These are phyloP conservation scores for Raffaelea ambrosiae DNA, from an alignment of 2,329 filamentous ascomycete species.

Conservation along the genomic window DNA sequence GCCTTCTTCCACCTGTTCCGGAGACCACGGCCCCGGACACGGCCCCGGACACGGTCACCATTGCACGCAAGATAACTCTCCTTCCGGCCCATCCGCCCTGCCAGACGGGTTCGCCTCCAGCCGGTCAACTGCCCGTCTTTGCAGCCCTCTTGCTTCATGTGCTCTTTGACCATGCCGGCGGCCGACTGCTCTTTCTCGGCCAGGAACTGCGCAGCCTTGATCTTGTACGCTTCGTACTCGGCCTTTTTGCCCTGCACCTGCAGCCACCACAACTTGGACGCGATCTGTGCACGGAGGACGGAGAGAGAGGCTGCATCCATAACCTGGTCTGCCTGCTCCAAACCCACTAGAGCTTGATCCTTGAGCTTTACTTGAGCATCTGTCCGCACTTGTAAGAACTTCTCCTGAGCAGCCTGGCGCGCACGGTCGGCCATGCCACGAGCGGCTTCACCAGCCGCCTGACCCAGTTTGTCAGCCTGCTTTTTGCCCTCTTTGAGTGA, in stretches of 20 bases:
- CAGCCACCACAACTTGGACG: conserved; percentile 15
- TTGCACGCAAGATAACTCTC: too few relatives aligned
- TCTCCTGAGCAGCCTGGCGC: too few relatives aligned
- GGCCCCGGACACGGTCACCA: too few relatives aligned
- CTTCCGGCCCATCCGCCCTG: not conserved
- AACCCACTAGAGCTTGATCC: too few relatives aligned
- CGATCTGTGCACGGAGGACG: conserved; percentile 11
- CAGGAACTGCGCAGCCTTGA: conserved; percentile 8
- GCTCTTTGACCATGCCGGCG: not conserved
- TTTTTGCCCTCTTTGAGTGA: not conserved
- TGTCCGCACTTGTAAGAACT: too few relatives aligned
- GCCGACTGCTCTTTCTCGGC: conserved; percentile 1
- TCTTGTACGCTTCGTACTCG: conserved; percentile 10
- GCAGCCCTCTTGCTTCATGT: not conserved
- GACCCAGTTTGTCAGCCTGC: not conserved
- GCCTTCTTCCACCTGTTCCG: not conserved
- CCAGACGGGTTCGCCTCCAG: too few relatives aligned
- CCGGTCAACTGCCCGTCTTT: too few relatives aligned
- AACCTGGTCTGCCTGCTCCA: not conserved
- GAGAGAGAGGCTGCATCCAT: not conserved
- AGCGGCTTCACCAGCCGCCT: not conserved
- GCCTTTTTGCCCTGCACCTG: conserved; percentile 8
- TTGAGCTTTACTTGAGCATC: too few relatives aligned
- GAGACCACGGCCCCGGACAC: not conserved
- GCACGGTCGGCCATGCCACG: not conserved